Base-by-base conservation (phyloP, 1,284 basidiomycete genomes). In the Golubevia sp. region DNA sequence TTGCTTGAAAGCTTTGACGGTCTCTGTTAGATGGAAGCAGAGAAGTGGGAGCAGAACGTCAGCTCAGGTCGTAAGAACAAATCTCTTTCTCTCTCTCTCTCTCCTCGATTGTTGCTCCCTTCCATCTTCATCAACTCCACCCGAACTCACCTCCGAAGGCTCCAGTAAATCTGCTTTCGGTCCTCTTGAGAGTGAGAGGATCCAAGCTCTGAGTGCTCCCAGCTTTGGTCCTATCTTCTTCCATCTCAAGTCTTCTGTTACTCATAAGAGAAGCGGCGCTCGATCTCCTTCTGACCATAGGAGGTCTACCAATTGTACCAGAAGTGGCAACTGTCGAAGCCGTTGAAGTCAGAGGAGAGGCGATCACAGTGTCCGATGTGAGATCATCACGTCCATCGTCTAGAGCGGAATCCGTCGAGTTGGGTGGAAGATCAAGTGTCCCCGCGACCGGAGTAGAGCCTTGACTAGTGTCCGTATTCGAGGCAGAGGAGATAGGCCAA, bases 1-100 rank as follows among this genome's bases (percentile, higher is more conserved):
- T 58, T 76, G 74, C 15, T 72, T 72, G 67, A 78, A 78, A 1
- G 76, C 73, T 3, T 48, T 44, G 0, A 73, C 70, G 2, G 77
- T 65, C 56, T 78, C 74, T 56, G 55, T n/a, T 26, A n/a, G 26
- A 18, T 13, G 18, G 13, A 15, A 54, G 3, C n/a, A 18, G n/a
- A 60, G 13, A 24, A n/a, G 13, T 23, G 13, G 15, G 3, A 13
- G n/a, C n/a, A n/a, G n/a, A n/a, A n/a, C n/a, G n/a, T n/a, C n/a
- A n/a, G n/a, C n/a, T n/a, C n/a, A n/a, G n/a, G n/a, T n/a, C n/a
- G n/a, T n/a, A n/a, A n/a, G n/a, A n/a, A n/a, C n/a, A n/a, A n/a
- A n/a, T n/a, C n/a, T n/a, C n/a, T n/a, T n/a, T n/a, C n/a, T n/a
- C n/a, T n/a, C n/a, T n/a, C n/a, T n/a, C n/a, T n/a, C n/a, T n/a